phyloP scores from a whole-genome alignment of 192 early-diverging fungal genomes.

The Jimgerdemannia flammicorona region DNA sequence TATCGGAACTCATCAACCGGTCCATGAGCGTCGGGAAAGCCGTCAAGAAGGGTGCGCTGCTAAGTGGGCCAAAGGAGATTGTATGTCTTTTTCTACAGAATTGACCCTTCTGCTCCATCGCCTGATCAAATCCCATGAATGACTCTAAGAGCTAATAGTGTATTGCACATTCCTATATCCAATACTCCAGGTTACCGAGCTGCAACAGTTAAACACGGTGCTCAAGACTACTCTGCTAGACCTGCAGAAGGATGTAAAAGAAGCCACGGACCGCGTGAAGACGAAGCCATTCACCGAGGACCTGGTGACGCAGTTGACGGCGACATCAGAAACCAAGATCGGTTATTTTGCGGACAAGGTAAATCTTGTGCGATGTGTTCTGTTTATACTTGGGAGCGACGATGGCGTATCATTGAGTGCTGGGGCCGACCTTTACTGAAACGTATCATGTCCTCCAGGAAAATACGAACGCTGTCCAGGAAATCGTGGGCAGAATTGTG shows the following conservation, averaged over 20 bases:
- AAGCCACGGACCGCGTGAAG: neutral
- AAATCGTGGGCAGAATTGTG: neutral
- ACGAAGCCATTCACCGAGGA: neutral
- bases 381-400: neutral
- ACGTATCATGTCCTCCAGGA: neutral
- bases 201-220: neutral
- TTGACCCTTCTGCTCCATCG: neutral
- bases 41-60: neutral
- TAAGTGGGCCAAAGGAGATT: neutral
- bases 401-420: neutral
- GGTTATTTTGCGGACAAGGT: neutral
- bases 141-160: neutral
- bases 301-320: neutral
- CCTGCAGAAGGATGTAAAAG: neutral
- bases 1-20: neutral
- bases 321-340: neutral
- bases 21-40: neutral
- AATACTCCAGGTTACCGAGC: neutral
- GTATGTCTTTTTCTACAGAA: neutral
- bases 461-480: neutral
- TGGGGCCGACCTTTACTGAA: neutral
- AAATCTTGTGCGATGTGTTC: neutral
- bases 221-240: neutral
- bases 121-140: neutral
- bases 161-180: neutral